Percentiles rank a stretch among this genome's conserved stretches.
phyloP scores from a whole-genome alignment of 176 grass and related monocot genomes.

The Rhynchospora tenuis region DNA sequence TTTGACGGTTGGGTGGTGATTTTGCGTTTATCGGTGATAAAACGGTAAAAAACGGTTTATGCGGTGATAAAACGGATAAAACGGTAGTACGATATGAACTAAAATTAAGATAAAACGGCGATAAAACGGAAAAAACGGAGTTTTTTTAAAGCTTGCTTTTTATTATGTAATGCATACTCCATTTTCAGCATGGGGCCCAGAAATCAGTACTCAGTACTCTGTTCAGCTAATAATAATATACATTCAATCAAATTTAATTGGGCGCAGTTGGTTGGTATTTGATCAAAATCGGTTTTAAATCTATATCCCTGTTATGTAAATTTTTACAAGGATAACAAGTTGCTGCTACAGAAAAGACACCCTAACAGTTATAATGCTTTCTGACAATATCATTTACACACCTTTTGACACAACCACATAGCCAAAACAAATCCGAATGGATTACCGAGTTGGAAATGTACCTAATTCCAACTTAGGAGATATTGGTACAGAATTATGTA shows the following conservation, averaged over 20 bases:
- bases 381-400: neutral
- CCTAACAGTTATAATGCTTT: too few species aligned
- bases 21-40: too few species aligned
- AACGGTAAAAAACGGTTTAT: too few species aligned
- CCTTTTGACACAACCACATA: neutral
- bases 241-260: neutral
- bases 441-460: neutral
- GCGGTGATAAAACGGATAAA: too few species aligned
- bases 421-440: neutral
- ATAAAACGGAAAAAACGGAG: too few species aligned
- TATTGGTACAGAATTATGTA: constrained; percentile 11
- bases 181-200: neutral
- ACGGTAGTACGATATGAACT: too few species aligned
- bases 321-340: neutral
- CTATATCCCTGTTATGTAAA: neutral
- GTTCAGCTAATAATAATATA: neutral
- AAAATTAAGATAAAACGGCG: too few species aligned
- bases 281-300: neutral
- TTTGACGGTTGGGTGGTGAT: too few species aligned
- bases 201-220: neutral
- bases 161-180: neutral
- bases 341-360: neutral
- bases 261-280: neutral
- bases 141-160: too few species aligned
- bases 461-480: neutral